Evolutionary conservation across 78 protist genomes (phyloP), one percentile per base, ranked within the genome.

Genomic region (Trichosphaerium sp.): DNA sequence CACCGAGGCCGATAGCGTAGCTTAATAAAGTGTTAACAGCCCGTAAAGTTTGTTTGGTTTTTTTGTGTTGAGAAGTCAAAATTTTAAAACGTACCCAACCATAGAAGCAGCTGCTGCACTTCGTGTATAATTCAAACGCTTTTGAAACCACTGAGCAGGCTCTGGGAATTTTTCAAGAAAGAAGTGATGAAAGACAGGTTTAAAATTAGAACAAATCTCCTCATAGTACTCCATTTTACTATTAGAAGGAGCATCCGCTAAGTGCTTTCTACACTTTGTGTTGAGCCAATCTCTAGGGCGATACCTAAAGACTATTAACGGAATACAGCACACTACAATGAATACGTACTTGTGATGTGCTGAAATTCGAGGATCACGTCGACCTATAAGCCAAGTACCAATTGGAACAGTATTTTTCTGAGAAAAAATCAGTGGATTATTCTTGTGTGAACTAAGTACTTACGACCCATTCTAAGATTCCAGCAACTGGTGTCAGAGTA

Each of bases 1-100:
- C 97, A 0, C 97, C 97, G 29, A 92, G 75, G 5, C 96, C 96
- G 1, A 88, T 47, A 3, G 88, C 29, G 72, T 79, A 78, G 7
- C 69, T 56, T 65, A 10, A 61, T 6, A 10, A 61, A 12, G 10
- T 6, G 28, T 61, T 61, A 65, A 8, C 69, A 54, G 29, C 8
- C 8, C 41, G 26, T 31, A 54, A 29, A 10, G 26, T 10, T 10
- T 12, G 10, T 54, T 15, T 54, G 11, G 10, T 7, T 54, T 10
- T 6, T 6, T 6, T 11, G 29, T 54, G 10, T 6, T 29, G 26
- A 7, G 26, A 11, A 21, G 41, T 6, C 10, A 54, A n/a, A n/a
- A n/a, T n/a, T n/a, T n/a, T n/a, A n/a, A n/a, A n/a, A n/a, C n/a
- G 48, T 69, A 76, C 21, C 96, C 96, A 0, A 87, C 70, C 14